phyloP scores from a whole-genome alignment of 108 stramenopile species.

The Epipyxis sp. region DNA sequence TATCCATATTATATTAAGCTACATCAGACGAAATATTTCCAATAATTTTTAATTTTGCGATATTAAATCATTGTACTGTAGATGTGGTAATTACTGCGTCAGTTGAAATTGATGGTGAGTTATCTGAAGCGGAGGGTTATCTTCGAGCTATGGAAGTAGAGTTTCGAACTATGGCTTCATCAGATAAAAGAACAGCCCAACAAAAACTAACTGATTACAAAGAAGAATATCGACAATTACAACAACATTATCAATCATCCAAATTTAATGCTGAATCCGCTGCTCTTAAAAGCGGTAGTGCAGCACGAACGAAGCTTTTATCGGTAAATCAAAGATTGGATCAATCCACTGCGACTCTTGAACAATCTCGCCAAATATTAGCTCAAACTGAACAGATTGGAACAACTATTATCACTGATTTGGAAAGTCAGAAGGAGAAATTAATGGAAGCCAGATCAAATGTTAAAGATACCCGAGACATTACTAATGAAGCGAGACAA shows the following conservation, averaged over 20 bases:
- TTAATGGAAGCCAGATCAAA: constrained; percentile 8
- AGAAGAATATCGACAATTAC: neutral
- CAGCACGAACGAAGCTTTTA: constrained; percentile 24
- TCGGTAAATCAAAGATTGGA: constrained; percentile 28
- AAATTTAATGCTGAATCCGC: constrained; percentile 8
- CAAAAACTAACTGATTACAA: constrained; percentile 13
- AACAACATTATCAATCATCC: neutral
- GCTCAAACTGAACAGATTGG: constrained; percentile 29
- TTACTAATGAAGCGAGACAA: constrained; percentile 15
- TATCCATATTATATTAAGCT: too few species aligned
- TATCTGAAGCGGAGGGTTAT: constrained; percentile 34
- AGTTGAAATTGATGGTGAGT: constrained; percentile 28
- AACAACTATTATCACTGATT: constrained; percentile 14
- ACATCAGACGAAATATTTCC: too few species aligned
- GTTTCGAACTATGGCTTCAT: constrained; percentile 16
- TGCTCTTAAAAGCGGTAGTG: neutral
- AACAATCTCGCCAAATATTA: constrained; percentile 8
- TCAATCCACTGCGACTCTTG: constrained; percentile 21
- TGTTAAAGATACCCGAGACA: constrained; percentile 16
- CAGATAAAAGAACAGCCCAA: constrained; percentile 7
- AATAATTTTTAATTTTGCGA: neutral
- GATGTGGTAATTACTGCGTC: constrained; percentile 10
- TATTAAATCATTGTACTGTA: neutral
- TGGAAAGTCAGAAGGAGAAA: constrained; percentile 30
- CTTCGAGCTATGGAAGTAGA: constrained; percentile 33